Evolutionary conservation across 2,329 filamentous ascomycete genomes (phyloP).

Genomic region (Huntiella abstrusa): DNA sequence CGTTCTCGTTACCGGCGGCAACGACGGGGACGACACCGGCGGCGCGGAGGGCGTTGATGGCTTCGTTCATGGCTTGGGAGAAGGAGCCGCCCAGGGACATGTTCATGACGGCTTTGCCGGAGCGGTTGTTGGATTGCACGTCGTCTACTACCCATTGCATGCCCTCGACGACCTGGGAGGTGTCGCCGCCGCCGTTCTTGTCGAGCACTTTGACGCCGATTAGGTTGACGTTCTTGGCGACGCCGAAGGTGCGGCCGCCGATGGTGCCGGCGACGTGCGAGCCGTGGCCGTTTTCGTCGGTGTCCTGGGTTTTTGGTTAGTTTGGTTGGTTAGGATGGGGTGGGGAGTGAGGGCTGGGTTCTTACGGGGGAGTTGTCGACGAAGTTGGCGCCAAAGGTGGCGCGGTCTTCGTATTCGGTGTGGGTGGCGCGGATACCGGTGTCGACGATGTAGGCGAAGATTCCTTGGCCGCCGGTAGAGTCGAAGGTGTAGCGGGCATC

Average conservation of each 20-base stretch:
- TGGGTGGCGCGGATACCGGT: slow-evolving; percentile 42
- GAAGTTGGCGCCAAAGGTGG: slow-evolving; percentile 33
- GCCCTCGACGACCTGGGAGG: slow-evolving; percentile 32
- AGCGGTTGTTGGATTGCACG: slow-evolving; percentile 21
- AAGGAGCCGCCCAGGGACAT: slow-evolving; percentile 38
- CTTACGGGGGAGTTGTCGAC: slow-evolving; percentile 25
- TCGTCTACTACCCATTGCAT: slow-evolving; percentile 37
- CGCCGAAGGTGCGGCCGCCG: slow-evolving; percentile 39
- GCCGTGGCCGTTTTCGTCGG: slow-evolving; percentile 43
- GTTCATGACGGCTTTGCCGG: slow-evolving; percentile 41
- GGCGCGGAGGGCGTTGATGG: slow-evolving; percentile 28
- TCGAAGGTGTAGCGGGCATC: slow-evolving; percentile 31
- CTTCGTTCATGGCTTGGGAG: slow-evolving; percentile 34
- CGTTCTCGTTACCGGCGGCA: slow-evolving; percentile 40
- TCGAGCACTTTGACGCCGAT: slow-evolving; percentile 45
- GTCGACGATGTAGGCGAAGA: slow-evolving; percentile 45
- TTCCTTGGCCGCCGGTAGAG: slow-evolving; percentile 30
- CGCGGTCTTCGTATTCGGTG: slow-evolving; percentile 36
- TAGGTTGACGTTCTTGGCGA: slow-evolving; percentile 37
- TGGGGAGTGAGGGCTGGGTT: slow-evolving; percentile 9
- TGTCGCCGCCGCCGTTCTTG: slow-evolving; percentile 20
- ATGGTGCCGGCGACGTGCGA: slow-evolving; percentile 46
- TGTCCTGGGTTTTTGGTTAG: slow-evolving; percentile 19
- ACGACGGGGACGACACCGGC: slow-evolving; percentile 37
- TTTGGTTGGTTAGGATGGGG: not conserved